A percentile compares a stretch with the other conserved stretches of the same genome.
Evolutionary conservation across 2,329 filamentous ascomycete genomes (phyloP).

Genomic region (Microdochium bolleyi): DNA sequence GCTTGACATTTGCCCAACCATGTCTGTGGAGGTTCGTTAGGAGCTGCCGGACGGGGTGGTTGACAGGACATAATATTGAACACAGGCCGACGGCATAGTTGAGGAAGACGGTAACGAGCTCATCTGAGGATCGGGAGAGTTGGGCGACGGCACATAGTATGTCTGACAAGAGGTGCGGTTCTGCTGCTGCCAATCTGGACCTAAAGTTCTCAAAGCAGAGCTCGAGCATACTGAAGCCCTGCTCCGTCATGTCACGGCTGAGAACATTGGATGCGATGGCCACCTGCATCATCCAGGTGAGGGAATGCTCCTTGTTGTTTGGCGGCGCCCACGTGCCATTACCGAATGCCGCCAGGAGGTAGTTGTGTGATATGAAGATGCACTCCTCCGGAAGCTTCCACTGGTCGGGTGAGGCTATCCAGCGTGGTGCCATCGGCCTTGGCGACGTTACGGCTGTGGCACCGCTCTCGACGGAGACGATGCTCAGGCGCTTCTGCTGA

Average conservation of each 20-base stretch:
- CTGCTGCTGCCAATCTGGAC: conserved; percentile 5
- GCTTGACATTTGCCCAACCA: not conserved
- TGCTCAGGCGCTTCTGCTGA: not conserved
- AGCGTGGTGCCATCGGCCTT: conserved; percentile 1
- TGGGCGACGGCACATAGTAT: conserved; percentile 8
- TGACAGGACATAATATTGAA: not conserved
- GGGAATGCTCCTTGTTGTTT: conserved; percentile 4
- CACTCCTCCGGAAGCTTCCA: conserved; percentile 11
- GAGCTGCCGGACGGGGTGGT: not conserved
- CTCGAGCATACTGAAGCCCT: conserved; percentile 9
- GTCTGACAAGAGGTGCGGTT: conserved; percentile 11
- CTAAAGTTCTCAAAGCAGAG: conserved; percentile 9
- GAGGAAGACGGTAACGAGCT: not conserved
- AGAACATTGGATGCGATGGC: conserved; percentile 8
- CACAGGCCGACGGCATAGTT: not conserved
- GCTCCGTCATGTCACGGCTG: conserved; percentile 6
- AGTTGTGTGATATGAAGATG: conserved; percentile 9
- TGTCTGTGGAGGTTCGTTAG: not conserved
- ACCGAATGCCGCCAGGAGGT: conserved; percentile 8
- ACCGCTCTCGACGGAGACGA: not conserved
- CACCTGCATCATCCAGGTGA: conserved; percentile 10
- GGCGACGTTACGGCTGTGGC: conserved; percentile 4
- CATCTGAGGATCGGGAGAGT: not conserved
- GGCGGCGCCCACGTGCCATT: conserved; percentile 4
- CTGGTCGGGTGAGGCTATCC: conserved; percentile 8